A percentile compares a stretch with the other conserved stretches of the same genome.
These are phyloP conservation scores for Talaromyces ruber DNA, from an alignment of 495 filamentous ascomycete genomes.

Conservation along the genomic window DNA sequence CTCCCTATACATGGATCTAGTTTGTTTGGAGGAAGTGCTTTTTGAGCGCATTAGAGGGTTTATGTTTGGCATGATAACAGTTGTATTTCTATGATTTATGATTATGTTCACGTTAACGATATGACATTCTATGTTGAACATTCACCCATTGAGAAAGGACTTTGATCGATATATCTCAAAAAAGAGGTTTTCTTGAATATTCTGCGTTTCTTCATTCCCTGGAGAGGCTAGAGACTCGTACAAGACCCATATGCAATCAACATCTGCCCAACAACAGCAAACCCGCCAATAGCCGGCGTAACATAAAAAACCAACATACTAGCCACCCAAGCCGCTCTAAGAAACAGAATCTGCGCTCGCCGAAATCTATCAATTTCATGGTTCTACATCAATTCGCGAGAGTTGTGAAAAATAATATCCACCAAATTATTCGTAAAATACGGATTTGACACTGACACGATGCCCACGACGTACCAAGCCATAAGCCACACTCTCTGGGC, in stretches of 20 bases:
- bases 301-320: slow-evolving; percentile 9
- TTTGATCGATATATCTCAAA: background rate
- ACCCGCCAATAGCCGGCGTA: slow-evolving; percentile 17
- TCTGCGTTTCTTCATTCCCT: background rate
- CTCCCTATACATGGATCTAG: background rate
- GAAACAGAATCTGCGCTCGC: background rate
- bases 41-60: background rate
- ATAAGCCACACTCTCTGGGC: slow-evolving; percentile 7
- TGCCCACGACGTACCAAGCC: background rate
- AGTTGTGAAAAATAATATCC: background rate
- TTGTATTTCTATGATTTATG: background rate
- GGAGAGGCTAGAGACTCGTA: background rate
- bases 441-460: background rate
- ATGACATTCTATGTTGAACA: background rate
- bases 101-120: background rate
- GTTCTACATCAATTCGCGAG: background rate
- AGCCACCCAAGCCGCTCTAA: background rate
- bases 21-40: background rate
- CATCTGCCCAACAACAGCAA: slow-evolving; percentile 20
- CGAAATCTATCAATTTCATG: background rate
- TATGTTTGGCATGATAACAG: background rate
- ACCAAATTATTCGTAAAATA: background rate
- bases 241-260: background rate
- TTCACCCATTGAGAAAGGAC: background rate
- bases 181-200: background rate